phyloP scores from a whole-genome alignment of 1,139 yeast species.

The Yamadazyma pseudoaaseri region DNA sequence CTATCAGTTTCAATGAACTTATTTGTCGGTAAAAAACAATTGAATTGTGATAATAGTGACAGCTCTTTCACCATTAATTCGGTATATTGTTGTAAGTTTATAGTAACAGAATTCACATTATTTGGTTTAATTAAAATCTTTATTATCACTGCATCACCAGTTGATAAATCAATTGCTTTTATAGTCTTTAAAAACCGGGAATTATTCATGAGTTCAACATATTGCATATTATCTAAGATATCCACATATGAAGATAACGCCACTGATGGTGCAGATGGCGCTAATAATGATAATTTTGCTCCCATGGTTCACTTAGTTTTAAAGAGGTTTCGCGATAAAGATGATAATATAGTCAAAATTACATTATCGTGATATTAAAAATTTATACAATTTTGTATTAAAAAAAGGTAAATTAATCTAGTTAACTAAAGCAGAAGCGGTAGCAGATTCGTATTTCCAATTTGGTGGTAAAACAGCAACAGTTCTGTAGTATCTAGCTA shows the following conservation, averaged over 20 bases:
- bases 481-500: slow-evolving; percentile 99
- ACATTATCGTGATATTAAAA: background rate
- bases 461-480: slow-evolving; percentile 98
- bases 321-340: background rate
- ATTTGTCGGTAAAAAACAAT: slow-evolving; percentile 70
- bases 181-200: slow-evolving; percentile 85
- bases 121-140: slow-evolving; percentile 81
- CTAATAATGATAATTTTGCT: slow-evolving; percentile 75
- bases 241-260: slow-evolving; percentile 89
- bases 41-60: slow-evolving; percentile 45
- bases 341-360: background rate
- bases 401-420: slow-evolving; percentile 34
- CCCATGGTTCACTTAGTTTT: slow-evolving; percentile 56
- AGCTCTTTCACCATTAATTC: slow-evolving; percentile 36
- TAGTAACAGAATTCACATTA: slow-evolving; percentile 20
- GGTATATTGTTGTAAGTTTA: slow-evolving; percentile 33
- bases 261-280: slow-evolving; percentile 90
- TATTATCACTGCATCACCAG: slow-evolving; percentile 66
- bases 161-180: slow-evolving; percentile 62
- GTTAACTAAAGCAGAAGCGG: slow-evolving; percentile 99
- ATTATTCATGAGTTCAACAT: slow-evolving; percentile 67
- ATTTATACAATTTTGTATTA: slow-evolving; percentile 2
- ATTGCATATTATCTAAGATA: slow-evolving; percentile 71
- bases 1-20: slow-evolving; percentile 83
- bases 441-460: slow-evolving; percentile 99